These are phyloP conservation scores for Phytopythium oedochilum DNA, from an alignment of 352 stramenopile species.

Conservation along the genomic window DNA sequence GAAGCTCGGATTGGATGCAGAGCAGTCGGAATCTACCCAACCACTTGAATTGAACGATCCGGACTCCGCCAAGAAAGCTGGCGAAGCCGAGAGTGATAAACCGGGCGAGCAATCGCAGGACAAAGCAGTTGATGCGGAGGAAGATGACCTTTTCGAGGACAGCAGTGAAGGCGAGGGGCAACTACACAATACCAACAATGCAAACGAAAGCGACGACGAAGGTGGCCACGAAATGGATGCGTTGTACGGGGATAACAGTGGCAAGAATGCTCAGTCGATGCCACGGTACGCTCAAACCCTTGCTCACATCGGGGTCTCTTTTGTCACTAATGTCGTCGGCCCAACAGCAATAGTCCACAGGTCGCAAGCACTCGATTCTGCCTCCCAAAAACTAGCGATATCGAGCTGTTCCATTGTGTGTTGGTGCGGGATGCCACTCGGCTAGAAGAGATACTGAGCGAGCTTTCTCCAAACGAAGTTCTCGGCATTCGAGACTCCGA, in stretches of 20 bases:
- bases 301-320: no score
- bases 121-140: not conserved
- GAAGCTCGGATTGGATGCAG: no score
- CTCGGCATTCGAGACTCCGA: slow-evolving; percentile 22
- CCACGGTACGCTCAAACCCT: not conserved
- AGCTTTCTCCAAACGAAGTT: slow-evolving; percentile 22
- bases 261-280: not conserved
- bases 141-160: not conserved
- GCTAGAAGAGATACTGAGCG: slow-evolving; percentile 16
- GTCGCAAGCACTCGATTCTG: not conserved
- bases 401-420: slow-evolving; percentile 38
- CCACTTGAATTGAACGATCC: no score
- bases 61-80: no score
- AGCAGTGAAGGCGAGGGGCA: not conserved
- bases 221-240: not conserved
- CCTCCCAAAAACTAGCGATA: slow-evolving; percentile 14
- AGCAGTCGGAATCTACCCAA: no score
- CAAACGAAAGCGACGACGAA: not conserved
- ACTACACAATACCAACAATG: not conserved
- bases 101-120: not conserved
- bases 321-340: not conserved
- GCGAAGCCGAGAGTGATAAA: not conserved
- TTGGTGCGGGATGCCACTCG: slow-evolving; percentile 17
- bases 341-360: not conserved
- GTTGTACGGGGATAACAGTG: not conserved